Evolutionary conservation across 805 yeast species (phyloP).

Genomic region (Torulaspora microellipsoides): DNA sequence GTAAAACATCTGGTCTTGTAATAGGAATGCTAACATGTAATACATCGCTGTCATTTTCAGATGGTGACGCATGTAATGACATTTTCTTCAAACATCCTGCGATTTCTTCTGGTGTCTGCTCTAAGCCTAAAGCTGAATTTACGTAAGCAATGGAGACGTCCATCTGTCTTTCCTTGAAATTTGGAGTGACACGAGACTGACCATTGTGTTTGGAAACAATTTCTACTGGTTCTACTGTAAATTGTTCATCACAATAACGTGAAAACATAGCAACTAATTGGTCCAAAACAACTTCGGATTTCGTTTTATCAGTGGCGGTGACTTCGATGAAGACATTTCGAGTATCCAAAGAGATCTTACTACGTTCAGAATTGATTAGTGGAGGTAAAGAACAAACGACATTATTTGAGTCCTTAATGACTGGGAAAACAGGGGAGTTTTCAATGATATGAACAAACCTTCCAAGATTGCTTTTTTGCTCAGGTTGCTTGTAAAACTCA

Average conservation of each 20-base stretch:
- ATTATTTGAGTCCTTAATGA: constrained; percentile 71
- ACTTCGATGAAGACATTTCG: constrained; percentile 86
- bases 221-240: constrained; percentile 85
- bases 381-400: constrained; percentile 93
- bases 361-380: constrained; percentile 85
- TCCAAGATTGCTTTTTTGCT: constrained; percentile 83
- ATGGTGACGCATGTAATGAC: constrained; percentile 66
- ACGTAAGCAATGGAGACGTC: constrained; percentile 77
- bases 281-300: constrained; percentile 87
- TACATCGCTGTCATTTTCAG: constrained; percentile 37
- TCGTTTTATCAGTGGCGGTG: constrained; percentile 93
- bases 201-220: constrained; percentile 76
- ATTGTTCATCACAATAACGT: constrained; percentile 73
- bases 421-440: constrained; percentile 87
- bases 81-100: constrained; percentile 65
- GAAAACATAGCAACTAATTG: constrained; percentile 95
- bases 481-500: constrained; percentile 68
- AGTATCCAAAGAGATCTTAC: constrained; percentile 83
- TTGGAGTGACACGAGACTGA: constrained; percentile 72
- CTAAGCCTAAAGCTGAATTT: constrained; percentile 88
- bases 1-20: constrained; percentile 93
- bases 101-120: constrained; percentile 64
- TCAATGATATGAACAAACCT: constrained; percentile 83
- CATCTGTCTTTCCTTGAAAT: constrained; percentile 60
- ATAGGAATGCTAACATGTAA: constrained; percentile 76